Percentiles rank a stretch among this genome's conserved stretches.
Conservation (phyloP, 768 basidiomycete species). For the Antrodiella citrinella region DNA sequence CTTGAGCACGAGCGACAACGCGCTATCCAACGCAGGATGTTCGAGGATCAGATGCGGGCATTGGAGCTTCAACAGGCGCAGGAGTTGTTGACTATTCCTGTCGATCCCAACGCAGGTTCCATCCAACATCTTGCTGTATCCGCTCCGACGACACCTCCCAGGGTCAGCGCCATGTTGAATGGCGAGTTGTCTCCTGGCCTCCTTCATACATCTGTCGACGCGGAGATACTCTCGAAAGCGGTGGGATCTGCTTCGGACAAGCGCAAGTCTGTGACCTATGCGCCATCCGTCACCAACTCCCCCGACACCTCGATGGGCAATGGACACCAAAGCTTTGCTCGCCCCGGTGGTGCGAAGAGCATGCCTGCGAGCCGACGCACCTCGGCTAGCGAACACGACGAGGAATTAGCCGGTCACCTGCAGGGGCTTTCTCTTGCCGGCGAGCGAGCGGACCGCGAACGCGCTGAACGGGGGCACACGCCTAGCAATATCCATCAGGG, state of each 20-base stretch:
- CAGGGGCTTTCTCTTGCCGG: conserved; percentile 64
- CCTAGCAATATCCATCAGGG: conserved; percentile 29
- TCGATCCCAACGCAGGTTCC: conserved; percentile 38
- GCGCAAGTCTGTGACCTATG: conserved; percentile 82
- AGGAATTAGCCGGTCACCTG: conserved; percentile 69
- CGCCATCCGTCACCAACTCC: conserved; percentile 67
- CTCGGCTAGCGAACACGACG: conserved; percentile 81
- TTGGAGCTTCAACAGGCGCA: conserved; percentile 89
- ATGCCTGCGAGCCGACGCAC: conserved; percentile 90
- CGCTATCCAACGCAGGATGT: conserved; percentile 74
- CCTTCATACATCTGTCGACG: conserved; percentile 47
- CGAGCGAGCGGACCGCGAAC: conserved; percentile 55
- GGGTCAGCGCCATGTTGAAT: conserved; percentile 63
- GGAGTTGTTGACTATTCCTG: conserved; percentile 71
- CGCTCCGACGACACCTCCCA: conserved; percentile 82
- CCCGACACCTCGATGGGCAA: conserved; percentile 50
- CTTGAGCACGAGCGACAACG: conserved; percentile 88
- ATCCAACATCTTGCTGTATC: conserved; percentile 79
- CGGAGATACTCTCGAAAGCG: conserved; percentile 57
- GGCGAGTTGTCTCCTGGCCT: conserved; percentile 43
- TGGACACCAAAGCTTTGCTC: conserved; percentile 45
- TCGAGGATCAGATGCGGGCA: conserved; percentile 94
- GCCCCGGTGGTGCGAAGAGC: conserved; percentile 75
- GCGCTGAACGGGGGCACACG: conserved; percentile 14
- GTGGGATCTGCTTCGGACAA: conserved; percentile 68